Conservation (phyloP, 345 rosid genomes). For the Erysimum cheiranthoides region DNA sequence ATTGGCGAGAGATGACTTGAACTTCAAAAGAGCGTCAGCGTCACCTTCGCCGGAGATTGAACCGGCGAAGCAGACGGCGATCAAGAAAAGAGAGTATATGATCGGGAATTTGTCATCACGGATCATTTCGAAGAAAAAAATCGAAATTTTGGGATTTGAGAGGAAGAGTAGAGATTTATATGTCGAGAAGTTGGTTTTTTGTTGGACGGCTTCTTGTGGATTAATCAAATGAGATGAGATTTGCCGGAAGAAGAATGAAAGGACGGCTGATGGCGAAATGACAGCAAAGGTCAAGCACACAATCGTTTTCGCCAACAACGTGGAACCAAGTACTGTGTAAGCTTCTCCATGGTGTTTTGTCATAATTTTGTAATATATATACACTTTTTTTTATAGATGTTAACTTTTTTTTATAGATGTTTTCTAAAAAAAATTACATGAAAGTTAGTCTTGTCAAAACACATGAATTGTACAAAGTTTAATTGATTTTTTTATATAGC, state of each 20-base stretch:
- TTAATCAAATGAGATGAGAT: constrained; percentile 16
- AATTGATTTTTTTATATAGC: background rate
- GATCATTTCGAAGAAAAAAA: constrained; percentile 32
- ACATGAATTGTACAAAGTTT: background rate
- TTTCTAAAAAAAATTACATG: background rate
- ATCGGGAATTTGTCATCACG: background rate
- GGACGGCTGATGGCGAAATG: constrained; percentile 40
- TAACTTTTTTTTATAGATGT: background rate
- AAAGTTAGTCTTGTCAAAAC: constrained; percentile 2
- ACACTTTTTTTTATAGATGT: background rate
- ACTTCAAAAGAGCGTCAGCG: constrained; percentile 54
- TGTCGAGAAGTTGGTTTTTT: background rate
- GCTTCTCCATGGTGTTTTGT: constrained; percentile 7
- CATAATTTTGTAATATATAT: constrained; percentile 6
- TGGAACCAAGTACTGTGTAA: constrained; percentile 37
- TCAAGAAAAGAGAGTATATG: constrained; percentile 1
- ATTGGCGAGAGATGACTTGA: constrained; percentile 60
- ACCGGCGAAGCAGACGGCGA: background rate
- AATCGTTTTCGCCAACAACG: constrained; percentile 37
- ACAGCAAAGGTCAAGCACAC: constrained; percentile 40
- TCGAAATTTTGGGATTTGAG: constrained; percentile 26
- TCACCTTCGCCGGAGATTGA: constrained; percentile 40
- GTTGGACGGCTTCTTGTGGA: background rate
- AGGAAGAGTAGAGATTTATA: constrained; percentile 25
- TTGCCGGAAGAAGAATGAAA: constrained; percentile 32